Evolutionary conservation across 176 grass and related monocot species (phyloP), one percentile per base, ranked within the genome.

Genomic region (Panicum miliaceum): DNA sequence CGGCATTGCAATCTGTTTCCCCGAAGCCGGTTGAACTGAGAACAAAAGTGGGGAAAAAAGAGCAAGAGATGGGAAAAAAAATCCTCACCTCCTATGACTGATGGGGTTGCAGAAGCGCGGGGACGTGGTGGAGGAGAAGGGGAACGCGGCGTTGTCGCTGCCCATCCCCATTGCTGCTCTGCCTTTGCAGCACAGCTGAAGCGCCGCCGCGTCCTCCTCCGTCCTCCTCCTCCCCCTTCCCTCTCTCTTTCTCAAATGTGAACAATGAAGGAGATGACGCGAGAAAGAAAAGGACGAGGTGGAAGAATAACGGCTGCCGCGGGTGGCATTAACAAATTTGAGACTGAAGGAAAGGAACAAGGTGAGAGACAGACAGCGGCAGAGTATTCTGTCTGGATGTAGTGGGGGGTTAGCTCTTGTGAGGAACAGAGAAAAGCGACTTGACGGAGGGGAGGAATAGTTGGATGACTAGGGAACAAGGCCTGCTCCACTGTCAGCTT

Each of bases 21-120:
- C 13, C 53, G 27, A 48, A 13, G 41, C 7, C 1, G 7, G 43
- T 43, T 10, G 61, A 60, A 34, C 27, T 29, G 29, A 46, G 22
- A 25, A 34, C n/a, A 50, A 11, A 42, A 3, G 1, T 10, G 11
- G 19, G 11, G 8, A 6, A n/a, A 1, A 11, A 6, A 0, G 3
- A 66, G 1, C 16, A 8, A 12, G 73, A 40, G 12, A 41, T 12
- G 48, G 41, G 64, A 64, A n/a, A n/a, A n/a, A n/a, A n/a, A n/a
- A 19, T 5, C 42, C 4, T 75, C 26, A 85, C 88, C 83, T 89
- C 36, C 88, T 89, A 22, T 79, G 81, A 7, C 68, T 81, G 64
- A 85, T 81, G 54, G 88, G 64, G 4, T 75, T 85, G 83, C 88
- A 54, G 83, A 89, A 54, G 54, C 88, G 88, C 71, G 83, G 88